phyloP scores from a whole-genome alignment of 2,329 filamentous ascomycete genomes.

The Cladosporium austrohemisphaericum region DNA sequence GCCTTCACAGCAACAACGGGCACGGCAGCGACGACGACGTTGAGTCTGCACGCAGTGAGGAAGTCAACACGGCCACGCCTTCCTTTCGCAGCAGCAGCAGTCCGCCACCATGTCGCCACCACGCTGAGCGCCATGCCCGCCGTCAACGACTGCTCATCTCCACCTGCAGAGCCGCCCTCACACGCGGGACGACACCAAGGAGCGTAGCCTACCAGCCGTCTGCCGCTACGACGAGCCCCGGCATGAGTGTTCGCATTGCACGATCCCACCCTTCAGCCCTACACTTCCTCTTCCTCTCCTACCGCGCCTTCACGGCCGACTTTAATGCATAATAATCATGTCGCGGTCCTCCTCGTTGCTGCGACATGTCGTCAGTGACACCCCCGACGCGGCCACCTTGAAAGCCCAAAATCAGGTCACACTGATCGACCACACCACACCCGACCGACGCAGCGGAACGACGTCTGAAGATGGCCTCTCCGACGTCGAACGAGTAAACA shows the following conservation, averaged over 20 bases:
- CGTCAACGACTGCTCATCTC: no score
- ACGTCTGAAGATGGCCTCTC: conserved; percentile 16
- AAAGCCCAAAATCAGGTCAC: conserved; percentile 58
- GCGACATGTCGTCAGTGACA: conserved; percentile 23
- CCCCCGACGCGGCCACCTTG: conserved; percentile 21
- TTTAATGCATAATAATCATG: conserved; percentile 18
- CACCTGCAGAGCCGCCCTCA: neutral
- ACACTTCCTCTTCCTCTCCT: conserved; percentile 6
- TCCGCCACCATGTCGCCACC: no score
- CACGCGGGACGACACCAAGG: neutral
- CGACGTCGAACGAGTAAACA: conserved; percentile 29
- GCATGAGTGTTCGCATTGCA: neutral
- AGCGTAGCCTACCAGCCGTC: neutral
- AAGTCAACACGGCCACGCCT: no score
- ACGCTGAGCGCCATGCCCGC: no score
- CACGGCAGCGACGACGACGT: neutral
- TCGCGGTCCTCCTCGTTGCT: conserved; percentile 26
- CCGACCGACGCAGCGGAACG: neutral
- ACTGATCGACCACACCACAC: conserved; percentile 56
- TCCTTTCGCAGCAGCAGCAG: no score
- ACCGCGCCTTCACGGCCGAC: neutral
- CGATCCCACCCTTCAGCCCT: conserved; percentile 8
- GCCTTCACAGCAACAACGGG: neutral
- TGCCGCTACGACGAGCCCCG: neutral
- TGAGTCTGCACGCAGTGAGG: no score